Evolutionary conservation across 2,329 filamentous ascomycete species (phyloP), one percentile per base, ranked within the genome.

Genomic region (Fusarium multiceps): DNA sequence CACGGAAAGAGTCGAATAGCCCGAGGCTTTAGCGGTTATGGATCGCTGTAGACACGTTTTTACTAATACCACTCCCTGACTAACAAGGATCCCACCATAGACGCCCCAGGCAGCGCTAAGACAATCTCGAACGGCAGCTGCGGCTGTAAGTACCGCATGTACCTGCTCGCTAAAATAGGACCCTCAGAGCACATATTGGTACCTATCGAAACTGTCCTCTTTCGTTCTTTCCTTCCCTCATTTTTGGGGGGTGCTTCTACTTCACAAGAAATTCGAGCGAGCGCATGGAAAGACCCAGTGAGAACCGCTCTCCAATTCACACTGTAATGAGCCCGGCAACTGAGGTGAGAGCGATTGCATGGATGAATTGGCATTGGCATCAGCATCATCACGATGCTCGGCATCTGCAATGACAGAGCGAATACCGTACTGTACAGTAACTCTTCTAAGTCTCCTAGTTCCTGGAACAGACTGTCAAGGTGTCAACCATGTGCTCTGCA

Each of bases 111-210:
- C 48, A 55, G 34, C 47, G 32, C 54, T 42, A 45, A 47, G 28
- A 58, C 28, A 16, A 42, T 42, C 41, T 55, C 54, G 43, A 28
- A 62, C 60, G 64, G 55, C 51, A 63, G 59, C 60, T 74, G 73
- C 73, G 73, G 73, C 71, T 75, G 69, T 72, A 73, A 65, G 73
- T 75, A 75, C 73, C 68, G 48, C 46, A 75, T 59, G 73, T 75
- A 75, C 69, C 72, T 69, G 51, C 42, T 57, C 54, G 50, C 54
- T 46, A 32, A 23, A 43, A 23, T 34, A 28, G 28, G 51, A 25
- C 30, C 23, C 42, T 41, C 18, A 28, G 9, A 57, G 21, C 37
- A 46, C 14, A 37, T 43, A 9, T 37, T 48, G 28, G 23, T 48
- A 48, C 48, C 47, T 48, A 34, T 61, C 21, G 40, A 55, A 55